Percentiles rank a stretch among this genome's conserved stretches.
phyloP scores from a whole-genome alignment of 352 stramenopile species.

The Aphanomyces stellatus region DNA sequence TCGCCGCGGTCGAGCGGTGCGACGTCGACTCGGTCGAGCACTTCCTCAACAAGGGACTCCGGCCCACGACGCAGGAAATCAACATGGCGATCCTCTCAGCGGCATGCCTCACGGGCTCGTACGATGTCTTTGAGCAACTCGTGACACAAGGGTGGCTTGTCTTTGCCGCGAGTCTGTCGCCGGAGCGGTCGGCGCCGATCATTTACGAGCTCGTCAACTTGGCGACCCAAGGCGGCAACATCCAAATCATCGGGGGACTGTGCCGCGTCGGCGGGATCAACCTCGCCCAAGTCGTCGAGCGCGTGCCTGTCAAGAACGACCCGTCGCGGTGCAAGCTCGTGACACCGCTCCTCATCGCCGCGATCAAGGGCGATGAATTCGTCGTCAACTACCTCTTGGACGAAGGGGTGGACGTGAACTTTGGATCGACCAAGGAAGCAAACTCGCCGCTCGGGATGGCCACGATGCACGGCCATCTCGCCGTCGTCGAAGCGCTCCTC shows the following conservation, averaged over 20 bases:
- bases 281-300: background rate
- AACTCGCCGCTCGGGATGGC: conserved; percentile 13
- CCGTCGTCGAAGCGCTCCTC: background rate
- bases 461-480: background rate
- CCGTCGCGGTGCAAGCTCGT: background rate
- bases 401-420: background rate
- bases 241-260: conserved; percentile 1
- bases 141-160: conserved; percentile 2
- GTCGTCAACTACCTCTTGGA: conserved; percentile 8
- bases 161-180: conserved; percentile 2
- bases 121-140: background rate
- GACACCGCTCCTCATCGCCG: background rate
- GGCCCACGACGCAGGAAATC: background rate
- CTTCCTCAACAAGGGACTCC: background rate
- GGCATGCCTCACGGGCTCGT: background rate
- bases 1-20: background rate
- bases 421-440: background rate
- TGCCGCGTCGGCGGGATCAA: background rate
- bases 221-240: conserved; percentile 6
- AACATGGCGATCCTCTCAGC: background rate
- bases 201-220: conserved; percentile 7
- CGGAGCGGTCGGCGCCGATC: background rate
- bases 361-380: background rate
- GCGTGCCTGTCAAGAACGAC: background rate
- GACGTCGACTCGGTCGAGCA: background rate